Evolutionary conservation across 371 early-diverging fungal species (phyloP).

Genomic region (Mitosporidium daphniae): DNA sequence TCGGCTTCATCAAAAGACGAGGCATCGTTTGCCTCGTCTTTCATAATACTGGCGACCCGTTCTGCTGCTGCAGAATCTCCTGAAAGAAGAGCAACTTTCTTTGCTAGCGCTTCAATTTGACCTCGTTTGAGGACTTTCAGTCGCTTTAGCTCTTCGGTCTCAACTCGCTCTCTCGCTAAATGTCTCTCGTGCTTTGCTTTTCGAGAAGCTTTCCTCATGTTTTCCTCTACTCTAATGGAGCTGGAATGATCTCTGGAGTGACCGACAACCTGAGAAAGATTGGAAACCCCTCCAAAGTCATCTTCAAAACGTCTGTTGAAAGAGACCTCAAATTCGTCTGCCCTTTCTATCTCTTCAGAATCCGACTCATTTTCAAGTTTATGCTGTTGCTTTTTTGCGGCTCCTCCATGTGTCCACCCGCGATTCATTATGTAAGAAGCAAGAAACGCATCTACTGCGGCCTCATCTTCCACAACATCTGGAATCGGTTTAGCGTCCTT

Average conservation of each 20-base stretch:
- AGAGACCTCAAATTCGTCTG: conserved; percentile 45
- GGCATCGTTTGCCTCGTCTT: too few species aligned
- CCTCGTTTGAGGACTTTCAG: conserved; percentile 53
- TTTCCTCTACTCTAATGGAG: conserved; percentile 20
- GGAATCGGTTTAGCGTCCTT: too few species aligned
- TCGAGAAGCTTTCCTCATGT: conserved; percentile 23
- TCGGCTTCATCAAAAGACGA: conserved; percentile 47
- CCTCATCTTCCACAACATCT: too few species aligned
- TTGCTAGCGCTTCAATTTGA: too few species aligned
- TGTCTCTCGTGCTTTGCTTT: conserved; percentile 23
- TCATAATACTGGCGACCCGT: too few species aligned
- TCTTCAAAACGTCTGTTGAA: conserved; percentile 76
- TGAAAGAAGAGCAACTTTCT: too few species aligned
- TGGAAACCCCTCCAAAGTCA: conserved; percentile 3
- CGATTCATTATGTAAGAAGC: too few species aligned
- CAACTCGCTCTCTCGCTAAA: conserved; percentile 16
- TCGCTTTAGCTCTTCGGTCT: conserved; percentile 40
- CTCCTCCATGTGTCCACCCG: too few species aligned
- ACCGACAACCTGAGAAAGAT: background rate
- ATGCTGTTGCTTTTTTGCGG: too few species aligned
- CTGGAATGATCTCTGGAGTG: conserved; percentile 1
- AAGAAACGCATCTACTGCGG: too few species aligned
- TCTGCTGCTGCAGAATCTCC: too few species aligned
- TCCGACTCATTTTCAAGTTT: conserved; percentile 20
- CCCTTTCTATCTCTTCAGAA: conserved; percentile 21